Base-by-base conservation (phyloP, 164 flowering plant genomes). In the Liriodendron chinense region DNA sequence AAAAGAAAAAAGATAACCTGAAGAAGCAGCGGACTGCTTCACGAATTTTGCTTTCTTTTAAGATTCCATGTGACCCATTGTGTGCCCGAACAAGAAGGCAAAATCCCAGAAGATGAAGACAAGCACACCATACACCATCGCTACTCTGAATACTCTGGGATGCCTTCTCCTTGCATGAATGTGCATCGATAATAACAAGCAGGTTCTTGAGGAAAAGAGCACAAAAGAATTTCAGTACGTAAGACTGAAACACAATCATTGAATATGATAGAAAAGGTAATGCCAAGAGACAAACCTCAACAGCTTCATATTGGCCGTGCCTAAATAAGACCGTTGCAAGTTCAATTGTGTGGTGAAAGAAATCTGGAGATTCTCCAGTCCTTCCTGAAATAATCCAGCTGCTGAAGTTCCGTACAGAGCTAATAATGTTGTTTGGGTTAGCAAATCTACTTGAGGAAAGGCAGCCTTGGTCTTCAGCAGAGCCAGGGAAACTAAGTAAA, bases 21-120 rank as follows among this genome's bases (percentile, higher is more conserved):
- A 92, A 96, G 87, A 96, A 96, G 78, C 98, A 92, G 72, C 89
- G 87, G 75, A 92, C 83, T 74, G 99, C 97, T 84, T 94, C 98
- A 81, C 70, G 77, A 75, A 86, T 81, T 86, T 91, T 94, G 66
- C 66, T 82, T 74, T 90, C 95, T 70, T 85, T 96, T 74, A 47
- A 50, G 14, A 71, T 47, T 81, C 89, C 92, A 77, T 82, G 82
- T 67, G 84, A 79, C 72, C 79, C 86, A 83, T 78, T 65, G 61
- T 87, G 92, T 69, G 93, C 89, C 78, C 89, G 94, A 71, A 89
- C 89, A 82, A 96, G 90, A 72, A 90, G 85, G 82, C 93, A 89
- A 78, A 94, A 90, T 56, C 99, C 99, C n/a, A 90, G 84, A 74
- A 96, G 92, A 87, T 94, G 98, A 76, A 87, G 91, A 49, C 81